These are phyloP conservation scores for Amanita exitialis DNA, from an alignment of 768 basidiomycete genomes.

Conservation along the genomic window DNA sequence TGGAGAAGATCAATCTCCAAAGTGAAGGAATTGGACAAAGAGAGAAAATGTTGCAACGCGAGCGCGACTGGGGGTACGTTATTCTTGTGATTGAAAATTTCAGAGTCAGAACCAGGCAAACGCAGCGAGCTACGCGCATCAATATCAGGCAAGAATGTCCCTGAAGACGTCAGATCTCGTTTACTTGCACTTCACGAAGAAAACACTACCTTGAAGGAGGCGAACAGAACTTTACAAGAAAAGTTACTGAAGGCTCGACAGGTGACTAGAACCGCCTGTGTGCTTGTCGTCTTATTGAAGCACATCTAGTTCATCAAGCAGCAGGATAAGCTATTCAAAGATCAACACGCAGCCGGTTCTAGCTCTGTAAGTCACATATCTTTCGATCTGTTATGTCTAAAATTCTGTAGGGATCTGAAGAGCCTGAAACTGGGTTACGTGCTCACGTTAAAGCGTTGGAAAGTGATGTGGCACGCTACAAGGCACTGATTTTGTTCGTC, in stretches of 20 bases:
- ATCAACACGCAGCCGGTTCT: slow-evolving; percentile 56
- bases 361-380: slow-evolving; percentile 29
- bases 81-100: neutral
- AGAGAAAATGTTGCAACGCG: slow-evolving; percentile 78
- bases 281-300: neutral
- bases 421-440: slow-evolving; percentile 58
- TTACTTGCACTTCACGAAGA: slow-evolving; percentile 73
- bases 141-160: slow-evolving; percentile 67
- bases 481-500: slow-evolving; percentile 25
- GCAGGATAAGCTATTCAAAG: slow-evolving; percentile 84
- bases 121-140: slow-evolving; percentile 68
- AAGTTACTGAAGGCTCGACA: slow-evolving; percentile 74
- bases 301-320: slow-evolving; percentile 76
- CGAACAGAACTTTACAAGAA: slow-evolving; percentile 59
- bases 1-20: slow-evolving; percentile 89
- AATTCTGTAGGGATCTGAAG: slow-evolving; percentile 42
- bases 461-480: slow-evolving; percentile 51
- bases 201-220: slow-evolving; percentile 59
- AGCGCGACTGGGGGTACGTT: slow-evolving; percentile 74
- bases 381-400: neutral
- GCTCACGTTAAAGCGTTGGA: slow-evolving; percentile 56
- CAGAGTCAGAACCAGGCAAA: neutral
- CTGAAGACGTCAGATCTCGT: slow-evolving; percentile 73
- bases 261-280: slow-evolving; percentile 27
- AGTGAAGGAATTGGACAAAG: slow-evolving; percentile 85